Conservation (phyloP, 2,329 filamentous ascomycete genomes). For the Calonectria henricotiae region DNA sequence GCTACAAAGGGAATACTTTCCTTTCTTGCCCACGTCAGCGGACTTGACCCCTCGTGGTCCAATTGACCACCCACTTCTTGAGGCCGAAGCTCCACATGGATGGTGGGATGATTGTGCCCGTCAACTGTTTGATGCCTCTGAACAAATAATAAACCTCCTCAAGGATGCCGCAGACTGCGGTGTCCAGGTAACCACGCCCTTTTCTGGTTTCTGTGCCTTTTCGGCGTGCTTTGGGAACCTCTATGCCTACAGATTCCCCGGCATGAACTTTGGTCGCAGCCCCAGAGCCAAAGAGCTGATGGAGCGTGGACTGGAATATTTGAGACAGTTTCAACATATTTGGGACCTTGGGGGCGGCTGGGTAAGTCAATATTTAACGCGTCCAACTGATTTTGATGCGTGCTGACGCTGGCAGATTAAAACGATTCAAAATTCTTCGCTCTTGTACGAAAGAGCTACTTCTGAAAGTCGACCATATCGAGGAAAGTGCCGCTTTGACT, state of each 20-base stretch:
- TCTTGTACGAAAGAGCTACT: constrained; percentile 45
- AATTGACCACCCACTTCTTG: constrained; percentile 60
- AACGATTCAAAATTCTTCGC: constrained; percentile 47
- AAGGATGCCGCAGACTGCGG: constrained; percentile 60
- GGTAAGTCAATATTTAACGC: constrained; percentile 29
- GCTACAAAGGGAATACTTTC: constrained; percentile 63
- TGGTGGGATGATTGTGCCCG: constrained; percentile 61
- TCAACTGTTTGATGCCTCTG: constrained; percentile 58
- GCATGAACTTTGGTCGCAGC: constrained; percentile 57
- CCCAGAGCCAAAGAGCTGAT: constrained; percentile 42
- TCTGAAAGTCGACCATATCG: constrained; percentile 44
- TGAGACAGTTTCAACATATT: constrained; percentile 46
- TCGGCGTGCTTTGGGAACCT: constrained; percentile 63
- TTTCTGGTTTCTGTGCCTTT: constrained; percentile 65
- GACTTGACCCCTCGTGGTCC: constrained; percentile 58
- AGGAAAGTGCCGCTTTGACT: constrained; percentile 45
- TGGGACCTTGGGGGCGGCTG: constrained; percentile 49
- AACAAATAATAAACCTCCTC: constrained; percentile 57
- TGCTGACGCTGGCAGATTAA: constrained; percentile 44
- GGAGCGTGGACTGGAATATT: constrained; percentile 45
- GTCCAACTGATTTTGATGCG: accelerated
- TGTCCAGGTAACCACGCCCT: constrained; percentile 60
- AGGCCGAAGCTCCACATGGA: constrained; percentile 57
- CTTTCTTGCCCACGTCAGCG: constrained; percentile 59
- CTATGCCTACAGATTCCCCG: constrained; percentile 60